Conservation (phyloP, 164 flowering plant genomes). For the Cinnamomum micranthum region DNA sequence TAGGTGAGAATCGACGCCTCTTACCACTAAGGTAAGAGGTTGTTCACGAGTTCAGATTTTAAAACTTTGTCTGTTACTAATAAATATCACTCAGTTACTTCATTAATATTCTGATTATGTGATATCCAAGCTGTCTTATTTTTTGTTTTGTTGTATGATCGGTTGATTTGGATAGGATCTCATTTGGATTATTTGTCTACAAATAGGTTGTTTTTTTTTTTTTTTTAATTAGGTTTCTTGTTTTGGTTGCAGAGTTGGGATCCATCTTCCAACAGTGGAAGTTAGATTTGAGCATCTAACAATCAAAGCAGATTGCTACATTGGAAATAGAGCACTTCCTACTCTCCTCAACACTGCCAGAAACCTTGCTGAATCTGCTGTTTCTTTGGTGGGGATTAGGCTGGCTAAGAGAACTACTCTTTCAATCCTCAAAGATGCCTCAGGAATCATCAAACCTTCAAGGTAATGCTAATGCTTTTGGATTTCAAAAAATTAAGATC, state of each 20-base stretch:
- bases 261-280: conserved; percentile 36
- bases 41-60: too few relatives aligned
- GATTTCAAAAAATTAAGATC: too few relatives aligned
- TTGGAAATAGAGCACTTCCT: conserved; percentile 43
- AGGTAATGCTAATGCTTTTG: conserved; percentile 36
- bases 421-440: conserved; percentile 77
- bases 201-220: too few relatives aligned
- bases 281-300: conserved; percentile 31
- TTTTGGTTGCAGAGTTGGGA: conserved; percentile 29
- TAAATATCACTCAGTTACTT: too few relatives aligned
- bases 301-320: conserved; percentile 33
- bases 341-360: conserved; percentile 29
- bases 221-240: not conserved
- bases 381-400: conserved; percentile 52
- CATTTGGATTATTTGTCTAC: not conserved
- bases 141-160: too few relatives aligned
- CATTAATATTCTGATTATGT: too few relatives aligned
- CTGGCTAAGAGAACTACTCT: conserved; percentile 61
- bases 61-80: too few relatives aligned
- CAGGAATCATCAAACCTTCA: conserved; percentile 84
- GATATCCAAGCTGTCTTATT: too few relatives aligned
- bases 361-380: conserved; percentile 46
- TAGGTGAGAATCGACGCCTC: too few relatives aligned
- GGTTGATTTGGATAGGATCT: too few relatives aligned
- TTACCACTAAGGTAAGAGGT: too few relatives aligned